Evolutionary conservation across 768 basidiomycete species (phyloP).

Genomic region (Sporobolomyces pararoseus): DNA sequence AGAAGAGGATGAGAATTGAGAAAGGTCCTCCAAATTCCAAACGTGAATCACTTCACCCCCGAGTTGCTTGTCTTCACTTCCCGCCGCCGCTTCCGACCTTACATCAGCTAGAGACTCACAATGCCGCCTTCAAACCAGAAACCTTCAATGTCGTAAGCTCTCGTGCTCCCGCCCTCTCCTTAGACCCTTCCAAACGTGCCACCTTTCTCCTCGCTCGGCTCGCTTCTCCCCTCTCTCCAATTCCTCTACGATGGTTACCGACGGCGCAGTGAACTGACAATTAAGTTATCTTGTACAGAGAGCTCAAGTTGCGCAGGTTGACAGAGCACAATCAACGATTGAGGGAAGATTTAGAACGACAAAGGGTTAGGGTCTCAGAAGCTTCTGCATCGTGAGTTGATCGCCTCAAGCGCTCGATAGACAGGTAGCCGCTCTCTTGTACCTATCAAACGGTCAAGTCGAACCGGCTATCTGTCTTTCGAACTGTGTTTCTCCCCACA

Average conservation of each 20-base stretch:
- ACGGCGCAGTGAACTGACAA: no score
- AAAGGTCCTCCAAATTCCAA: no score
- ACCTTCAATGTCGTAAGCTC: slow-evolving; percentile 39
- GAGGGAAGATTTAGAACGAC: slow-evolving; percentile 80
- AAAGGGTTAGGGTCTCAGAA: slow-evolving; percentile 86
- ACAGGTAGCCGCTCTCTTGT: no score
- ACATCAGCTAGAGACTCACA: no score
- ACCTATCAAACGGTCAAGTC: no score
- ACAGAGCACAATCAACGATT: slow-evolving; percentile 90
- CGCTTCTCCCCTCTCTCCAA: neutral
- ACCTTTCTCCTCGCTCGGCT: neutral
- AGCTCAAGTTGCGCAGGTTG: slow-evolving; percentile 88
- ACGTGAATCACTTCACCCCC: no score
- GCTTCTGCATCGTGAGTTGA: slow-evolving; percentile 72
- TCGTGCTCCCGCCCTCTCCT: neutral
- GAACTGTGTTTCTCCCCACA: no score
- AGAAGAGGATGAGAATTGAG: no score
- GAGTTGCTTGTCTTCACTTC: neutral
- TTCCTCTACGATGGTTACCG: no score
- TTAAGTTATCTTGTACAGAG: slow-evolving; percentile 47
- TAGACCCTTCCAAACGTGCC: slow-evolving; percentile 5
- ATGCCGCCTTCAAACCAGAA: slow-evolving; percentile 30
- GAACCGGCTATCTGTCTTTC: no score
- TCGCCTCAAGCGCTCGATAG: neutral
- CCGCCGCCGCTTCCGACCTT: neutral